Conservation (phyloP, 163 green algal species). For the Trebouxiophyceae sp. region DNA sequence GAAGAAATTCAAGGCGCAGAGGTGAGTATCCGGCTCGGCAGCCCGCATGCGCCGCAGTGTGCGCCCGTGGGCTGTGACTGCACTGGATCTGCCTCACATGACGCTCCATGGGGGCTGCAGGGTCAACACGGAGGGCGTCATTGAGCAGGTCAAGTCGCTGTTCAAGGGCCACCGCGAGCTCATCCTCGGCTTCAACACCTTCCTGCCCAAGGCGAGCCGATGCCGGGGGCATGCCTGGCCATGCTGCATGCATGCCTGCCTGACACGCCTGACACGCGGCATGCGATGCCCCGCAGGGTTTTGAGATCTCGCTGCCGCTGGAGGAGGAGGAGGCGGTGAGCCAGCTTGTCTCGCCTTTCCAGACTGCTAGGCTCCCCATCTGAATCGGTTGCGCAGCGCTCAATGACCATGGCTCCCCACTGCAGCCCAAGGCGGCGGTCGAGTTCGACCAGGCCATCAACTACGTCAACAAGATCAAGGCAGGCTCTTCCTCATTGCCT, state of each 20-base stretch:
- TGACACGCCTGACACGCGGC: no score
- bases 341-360: no score
- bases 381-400: neutral
- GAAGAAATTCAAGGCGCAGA: slow-evolving; percentile 99
- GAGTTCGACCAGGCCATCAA: slow-evolving; percentile 99
- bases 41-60: neutral
- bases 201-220: slow-evolving; percentile 77
- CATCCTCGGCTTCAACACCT: slow-evolving; percentile 99
- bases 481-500: no score
- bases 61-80: no score
- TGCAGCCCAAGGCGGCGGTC: slow-evolving; percentile 58
- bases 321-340: slow-evolving; percentile 33
- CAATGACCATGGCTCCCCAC: neutral
- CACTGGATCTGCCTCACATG: no score
- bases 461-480: slow-evolving; percentile 99
- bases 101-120: slow-evolving; percentile 46
- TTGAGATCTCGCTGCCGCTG: slow-evolving; percentile 73
- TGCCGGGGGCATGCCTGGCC: neutral
- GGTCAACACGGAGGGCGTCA: slow-evolving; percentile 95
- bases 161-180: slow-evolving; percentile 93
- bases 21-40: no score
- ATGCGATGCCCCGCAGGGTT: slow-evolving; percentile 51
- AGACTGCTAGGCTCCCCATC: neutral
- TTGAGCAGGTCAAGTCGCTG: slow-evolving; percentile 90
- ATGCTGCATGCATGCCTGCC: no score